These are phyloP conservation scores for Alectoria sarmentosa DNA, from an alignment of 495 filamentous ascomycete species.

Conservation along the genomic window DNA sequence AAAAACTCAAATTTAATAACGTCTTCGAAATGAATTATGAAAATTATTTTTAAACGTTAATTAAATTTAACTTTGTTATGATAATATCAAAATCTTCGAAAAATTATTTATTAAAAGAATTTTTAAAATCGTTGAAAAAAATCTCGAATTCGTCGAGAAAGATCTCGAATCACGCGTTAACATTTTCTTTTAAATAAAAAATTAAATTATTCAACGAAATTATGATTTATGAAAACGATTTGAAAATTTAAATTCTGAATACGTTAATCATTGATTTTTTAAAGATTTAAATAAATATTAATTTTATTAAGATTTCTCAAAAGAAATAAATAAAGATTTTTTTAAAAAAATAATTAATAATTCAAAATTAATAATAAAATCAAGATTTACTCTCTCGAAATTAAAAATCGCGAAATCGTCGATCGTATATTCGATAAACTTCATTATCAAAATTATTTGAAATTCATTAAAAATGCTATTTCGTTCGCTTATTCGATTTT, in stretches of 20 bases:
- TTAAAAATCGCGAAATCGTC: neutral
- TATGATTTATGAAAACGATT: too few relatives aligned
- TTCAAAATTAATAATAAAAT: neutral
- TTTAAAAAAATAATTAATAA: constrained; percentile 14
- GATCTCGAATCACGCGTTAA: neutral
- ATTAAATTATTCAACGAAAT: too few relatives aligned
- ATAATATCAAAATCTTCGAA: neutral
- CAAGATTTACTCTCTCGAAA: neutral
- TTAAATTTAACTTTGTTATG: neutral
- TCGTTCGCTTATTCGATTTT: neutral
- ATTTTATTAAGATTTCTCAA: constrained; percentile 1
- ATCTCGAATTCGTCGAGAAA: neutral
- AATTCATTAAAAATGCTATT: neutral
- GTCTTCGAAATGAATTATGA: too few relatives aligned
- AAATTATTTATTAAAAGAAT: neutral
- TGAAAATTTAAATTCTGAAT: neutral
- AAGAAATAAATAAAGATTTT: constrained; percentile 1
- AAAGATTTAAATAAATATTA: constrained; percentile 1
- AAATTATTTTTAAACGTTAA: neutral
- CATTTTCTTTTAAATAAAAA: too few relatives aligned
- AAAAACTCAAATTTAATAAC: too few relatives aligned
- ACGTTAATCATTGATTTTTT: neutral
- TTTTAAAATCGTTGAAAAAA: neutral
- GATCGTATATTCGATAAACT: neutral
- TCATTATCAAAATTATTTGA: neutral